Conservation (phyloP, 192 early-diverging fungal genomes). For the Backusella luteola region DNA sequence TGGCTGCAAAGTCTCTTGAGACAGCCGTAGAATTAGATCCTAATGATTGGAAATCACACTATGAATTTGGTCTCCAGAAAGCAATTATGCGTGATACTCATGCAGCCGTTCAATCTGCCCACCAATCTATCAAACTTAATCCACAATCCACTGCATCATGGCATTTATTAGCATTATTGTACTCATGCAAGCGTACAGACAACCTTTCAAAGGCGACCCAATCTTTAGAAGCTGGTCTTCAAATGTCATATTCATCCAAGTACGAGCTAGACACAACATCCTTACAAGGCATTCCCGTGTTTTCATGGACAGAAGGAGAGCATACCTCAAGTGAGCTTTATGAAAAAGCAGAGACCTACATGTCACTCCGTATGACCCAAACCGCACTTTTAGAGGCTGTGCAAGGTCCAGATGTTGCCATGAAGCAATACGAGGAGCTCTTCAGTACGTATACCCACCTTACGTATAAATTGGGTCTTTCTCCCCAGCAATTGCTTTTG, state of each 20-base stretch:
- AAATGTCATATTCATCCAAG: conserved; percentile 33
- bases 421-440: conserved; percentile 11
- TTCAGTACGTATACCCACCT: conserved; percentile 6
- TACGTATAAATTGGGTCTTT: neutral
- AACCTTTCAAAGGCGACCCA: conserved; percentile 60
- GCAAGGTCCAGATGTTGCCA: conserved; percentile 39
- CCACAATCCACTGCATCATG: conserved; percentile 60
- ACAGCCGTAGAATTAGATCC: conserved; percentile 49
- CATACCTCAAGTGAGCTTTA: conserved; percentile 53
- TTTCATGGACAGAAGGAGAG: conserved; percentile 41
- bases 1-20: conserved; percentile 26
- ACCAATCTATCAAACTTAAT: conserved; percentile 56
- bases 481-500: neutral
- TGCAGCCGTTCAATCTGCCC: conserved; percentile 49
- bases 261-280: conserved; percentile 33
- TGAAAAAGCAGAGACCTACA: conserved; percentile 44
- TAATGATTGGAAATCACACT: conserved; percentile 51
- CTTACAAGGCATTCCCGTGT: neutral
- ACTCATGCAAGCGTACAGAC: conserved; percentile 56
- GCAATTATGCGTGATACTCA: conserved; percentile 60
- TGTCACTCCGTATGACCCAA: conserved; percentile 14
- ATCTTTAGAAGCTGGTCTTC: conserved; percentile 60
- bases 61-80: conserved; percentile 63
- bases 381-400: conserved; percentile 22
- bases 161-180: conserved; percentile 67